Conservation (phyloP, 2,329 filamentous ascomycete genomes). For the Aspergillus nomiae region DNA sequence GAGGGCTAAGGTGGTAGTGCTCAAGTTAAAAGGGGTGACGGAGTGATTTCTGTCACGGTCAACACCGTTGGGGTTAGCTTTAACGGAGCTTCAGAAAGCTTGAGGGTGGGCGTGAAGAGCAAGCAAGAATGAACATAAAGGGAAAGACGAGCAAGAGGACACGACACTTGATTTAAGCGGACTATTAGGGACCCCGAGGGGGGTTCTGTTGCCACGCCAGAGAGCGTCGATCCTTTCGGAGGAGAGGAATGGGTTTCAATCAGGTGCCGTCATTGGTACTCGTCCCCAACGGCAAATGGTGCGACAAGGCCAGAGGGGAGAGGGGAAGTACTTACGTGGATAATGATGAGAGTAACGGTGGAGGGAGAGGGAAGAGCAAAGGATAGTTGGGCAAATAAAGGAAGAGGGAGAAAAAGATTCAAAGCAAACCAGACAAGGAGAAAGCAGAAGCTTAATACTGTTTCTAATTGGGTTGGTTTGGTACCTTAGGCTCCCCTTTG, state of each 20-base stretch:
- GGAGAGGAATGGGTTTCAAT: conserved; percentile 24
- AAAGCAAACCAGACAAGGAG: conserved; percentile 11
- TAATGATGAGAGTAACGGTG: conserved; percentile 11
- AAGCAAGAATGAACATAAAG: conserved; percentile 8
- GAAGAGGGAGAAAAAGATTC: conserved; percentile 13
- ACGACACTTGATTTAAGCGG: conserved; percentile 20
- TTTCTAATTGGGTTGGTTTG: background rate
- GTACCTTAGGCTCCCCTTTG: conserved; percentile 3
- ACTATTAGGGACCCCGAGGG: background rate
- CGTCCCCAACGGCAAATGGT: conserved; percentile 10
- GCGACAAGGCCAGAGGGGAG: conserved; percentile 2
- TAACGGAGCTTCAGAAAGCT: background rate
- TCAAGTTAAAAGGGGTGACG: background rate
- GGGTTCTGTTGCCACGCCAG: conserved; percentile 12
- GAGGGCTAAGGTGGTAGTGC: background rate
- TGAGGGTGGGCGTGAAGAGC: background rate
- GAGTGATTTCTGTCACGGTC: background rate
- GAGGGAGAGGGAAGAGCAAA: background rate
- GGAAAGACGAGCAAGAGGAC: conserved; percentile 19
- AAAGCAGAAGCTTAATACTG: conserved; percentile 8
- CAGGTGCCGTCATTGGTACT: conserved; percentile 33
- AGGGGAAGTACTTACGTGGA: background rate
- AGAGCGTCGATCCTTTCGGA: conserved; percentile 28
- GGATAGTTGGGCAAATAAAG: conserved; percentile 10
- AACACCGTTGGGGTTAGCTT: conserved; percentile 1